Evolutionary conservation across 768 basidiomycete species (phyloP).

Genomic region (Termitomyces sp.): DNA sequence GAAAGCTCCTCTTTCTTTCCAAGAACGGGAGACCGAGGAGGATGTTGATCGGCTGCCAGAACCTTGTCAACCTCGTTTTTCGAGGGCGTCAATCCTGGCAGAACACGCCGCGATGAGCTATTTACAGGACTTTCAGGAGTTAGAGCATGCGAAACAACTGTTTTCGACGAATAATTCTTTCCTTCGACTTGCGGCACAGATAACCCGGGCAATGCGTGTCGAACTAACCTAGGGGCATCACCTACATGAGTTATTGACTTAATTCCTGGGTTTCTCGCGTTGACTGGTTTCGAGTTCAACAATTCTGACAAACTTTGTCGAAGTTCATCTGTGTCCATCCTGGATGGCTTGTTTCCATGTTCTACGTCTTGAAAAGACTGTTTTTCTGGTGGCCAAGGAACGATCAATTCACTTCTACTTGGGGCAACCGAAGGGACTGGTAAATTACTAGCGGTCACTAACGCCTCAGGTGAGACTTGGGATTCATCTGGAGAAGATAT

Average conservation of each 20-base stretch:
- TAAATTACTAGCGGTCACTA: background rate
- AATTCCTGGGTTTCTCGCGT: background rate
- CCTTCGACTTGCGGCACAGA: background rate
- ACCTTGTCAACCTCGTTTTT: background rate
- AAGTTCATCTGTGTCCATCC: background rate
- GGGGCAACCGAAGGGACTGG: background rate
- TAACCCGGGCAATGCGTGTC: constrained; percentile 9
- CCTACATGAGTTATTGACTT: background rate
- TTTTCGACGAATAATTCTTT: background rate
- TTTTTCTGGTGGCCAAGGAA: background rate
- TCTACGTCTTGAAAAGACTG: background rate
- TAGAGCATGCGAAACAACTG: background rate
- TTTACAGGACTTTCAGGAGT: background rate
- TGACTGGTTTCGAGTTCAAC: background rate
- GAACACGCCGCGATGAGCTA: background rate
- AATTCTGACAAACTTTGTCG: background rate
- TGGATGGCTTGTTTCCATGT: background rate
- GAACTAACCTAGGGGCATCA: constrained; percentile 1
- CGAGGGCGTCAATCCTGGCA: constrained; percentile 2
- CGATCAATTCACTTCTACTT: background rate
- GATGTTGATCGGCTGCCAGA: background rate
- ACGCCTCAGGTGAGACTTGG: background rate
- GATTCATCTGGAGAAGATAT: background rate
- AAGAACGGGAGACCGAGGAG: background rate
- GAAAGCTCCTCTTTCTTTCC: constrained; percentile 16